These are phyloP conservation scores for Haplosporangium sp. DNA, from an alignment of 371 early-diverging fungal species.

Conservation along the genomic window DNA sequence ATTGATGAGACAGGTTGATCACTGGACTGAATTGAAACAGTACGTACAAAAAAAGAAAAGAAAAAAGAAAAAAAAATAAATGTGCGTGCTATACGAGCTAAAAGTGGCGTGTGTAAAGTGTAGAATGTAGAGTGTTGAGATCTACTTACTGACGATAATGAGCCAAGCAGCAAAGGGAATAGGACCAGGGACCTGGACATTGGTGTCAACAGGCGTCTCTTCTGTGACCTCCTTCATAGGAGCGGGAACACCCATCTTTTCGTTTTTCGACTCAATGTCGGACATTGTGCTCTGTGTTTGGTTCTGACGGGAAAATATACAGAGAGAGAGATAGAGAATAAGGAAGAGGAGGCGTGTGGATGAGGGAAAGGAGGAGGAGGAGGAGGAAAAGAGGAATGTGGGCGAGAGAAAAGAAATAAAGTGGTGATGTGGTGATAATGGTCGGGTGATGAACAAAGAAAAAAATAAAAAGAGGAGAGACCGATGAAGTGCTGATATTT, in stretches of 20 bases:
- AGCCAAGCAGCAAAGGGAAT: conserved; percentile 66
- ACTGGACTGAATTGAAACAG: too few species aligned
- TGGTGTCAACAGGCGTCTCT: conserved; percentile 15
- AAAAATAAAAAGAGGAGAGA: not conserved
- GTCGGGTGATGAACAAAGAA: conserved; percentile 3
- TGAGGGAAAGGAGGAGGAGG: not conserved
- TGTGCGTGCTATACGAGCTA: not conserved
- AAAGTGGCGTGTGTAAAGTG: not conserved
- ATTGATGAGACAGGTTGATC: too few species aligned
- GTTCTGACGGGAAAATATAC: too few species aligned
- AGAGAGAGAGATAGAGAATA: not conserved
- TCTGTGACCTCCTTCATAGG: not conserved
- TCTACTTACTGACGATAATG: conserved; percentile 62
- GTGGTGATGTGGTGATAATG: not conserved
- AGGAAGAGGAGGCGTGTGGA: not conserved
- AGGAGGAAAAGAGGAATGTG: not conserved
- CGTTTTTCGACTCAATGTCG: not conserved
- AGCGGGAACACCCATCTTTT: not conserved
- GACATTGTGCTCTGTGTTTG: not conserved
- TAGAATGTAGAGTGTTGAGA: not conserved
- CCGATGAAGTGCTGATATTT: not conserved
- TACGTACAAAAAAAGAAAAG: too few species aligned
- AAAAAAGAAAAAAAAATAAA: too few species aligned
- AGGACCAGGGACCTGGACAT: conserved; percentile 55
- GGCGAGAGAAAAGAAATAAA: not conserved